Base-by-base conservation (phyloP, 192 early-diverging fungal genomes). In the Entomortierella chlamydospora region DNA sequence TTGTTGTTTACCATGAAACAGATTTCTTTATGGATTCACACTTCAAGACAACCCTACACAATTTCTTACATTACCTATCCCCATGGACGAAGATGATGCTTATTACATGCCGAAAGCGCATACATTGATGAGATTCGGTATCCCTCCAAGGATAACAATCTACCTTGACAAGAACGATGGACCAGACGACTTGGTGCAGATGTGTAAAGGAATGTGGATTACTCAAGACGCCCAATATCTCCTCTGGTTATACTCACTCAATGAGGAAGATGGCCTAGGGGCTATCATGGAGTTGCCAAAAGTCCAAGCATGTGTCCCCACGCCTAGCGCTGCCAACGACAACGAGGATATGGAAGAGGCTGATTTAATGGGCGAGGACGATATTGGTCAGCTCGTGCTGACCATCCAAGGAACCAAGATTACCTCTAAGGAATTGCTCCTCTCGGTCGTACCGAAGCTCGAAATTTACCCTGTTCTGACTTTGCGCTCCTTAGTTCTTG, bases 11-110 rank as follows among this genome's bases (percentile, higher is more conserved):
- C 10, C 5, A 13, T 33, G 23, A 15, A 23, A 65, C 50, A 79
- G 76, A n/a, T 93, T 92, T 56, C 70, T 91, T 6, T 90, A 93
- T 73, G 91, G 91, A 0, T 93, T 93, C 52, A 82, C 77, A 9
- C 47, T 91, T 12, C 58, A 51, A 0, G 78, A 90, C 43, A 92
- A 93, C 54, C 82, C 83, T 1, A 82, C 61, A 2, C 45, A 70
- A 34, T 58, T n/a, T 45, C 45, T 57, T 53, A 81, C 51, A 23
- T 56, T 70, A 34, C 26, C 28, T 6, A 70, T 62, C 56, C 86
- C 58, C 2, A 70, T 79, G 56, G 77, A 70, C 25, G 74, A 77
- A 31, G 37, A 61, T 13, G 68, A 76, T 49, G 47, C 72, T n/a
- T 53, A 53, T 41, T 65, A 73, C 25, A 85, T 83, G 72, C 57